A percentile compares a stretch with the other conserved stretches of the same genome.
These are phyloP conservation scores for Cotoneaster glaucophyllus DNA, from an alignment of 306 rosid species.

Conservation along the genomic window DNA sequence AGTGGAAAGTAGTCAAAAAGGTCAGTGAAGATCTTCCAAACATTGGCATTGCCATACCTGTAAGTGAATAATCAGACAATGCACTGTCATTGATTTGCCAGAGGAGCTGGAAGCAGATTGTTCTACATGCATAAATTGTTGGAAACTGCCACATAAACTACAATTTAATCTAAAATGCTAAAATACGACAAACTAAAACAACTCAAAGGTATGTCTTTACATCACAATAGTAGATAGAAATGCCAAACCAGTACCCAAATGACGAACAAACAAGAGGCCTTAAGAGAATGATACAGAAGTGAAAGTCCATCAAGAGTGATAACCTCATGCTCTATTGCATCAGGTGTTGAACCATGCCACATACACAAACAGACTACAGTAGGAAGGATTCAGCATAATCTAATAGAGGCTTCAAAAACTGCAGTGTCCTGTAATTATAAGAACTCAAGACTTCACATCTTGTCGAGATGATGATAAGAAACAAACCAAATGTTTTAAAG, in stretches of 20 bases:
- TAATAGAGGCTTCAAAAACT: not conserved
- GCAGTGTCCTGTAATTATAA: not conserved
- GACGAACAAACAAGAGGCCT: not conserved
- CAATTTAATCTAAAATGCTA: not conserved
- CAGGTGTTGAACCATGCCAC: not conserved
- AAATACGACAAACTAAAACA: not conserved
- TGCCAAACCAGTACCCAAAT: not conserved
- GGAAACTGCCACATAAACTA: not conserved
- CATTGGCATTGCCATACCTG: constrained; percentile 97
- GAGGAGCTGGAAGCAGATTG: not conserved
- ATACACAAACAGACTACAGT: not conserved
- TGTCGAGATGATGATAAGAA: not conserved
- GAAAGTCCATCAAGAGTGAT: not conserved
- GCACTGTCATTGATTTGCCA: constrained; percentile 15
- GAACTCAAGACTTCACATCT: not conserved
- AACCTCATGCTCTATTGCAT: not conserved
- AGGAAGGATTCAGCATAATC: not conserved
- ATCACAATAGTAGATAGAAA: not conserved
- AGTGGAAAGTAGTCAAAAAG: constrained; percentile 95
- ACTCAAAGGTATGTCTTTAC: not conserved
- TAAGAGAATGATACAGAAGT: not conserved
- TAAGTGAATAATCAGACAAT: constrained; percentile 12
- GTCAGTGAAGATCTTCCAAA: constrained; percentile 97
- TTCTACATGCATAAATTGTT: not conserved
- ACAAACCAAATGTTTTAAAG: not conserved